Base-by-base conservation (phyloP, 1,284 basidiomycete genomes). In the Tausonia pullulans region DNA sequence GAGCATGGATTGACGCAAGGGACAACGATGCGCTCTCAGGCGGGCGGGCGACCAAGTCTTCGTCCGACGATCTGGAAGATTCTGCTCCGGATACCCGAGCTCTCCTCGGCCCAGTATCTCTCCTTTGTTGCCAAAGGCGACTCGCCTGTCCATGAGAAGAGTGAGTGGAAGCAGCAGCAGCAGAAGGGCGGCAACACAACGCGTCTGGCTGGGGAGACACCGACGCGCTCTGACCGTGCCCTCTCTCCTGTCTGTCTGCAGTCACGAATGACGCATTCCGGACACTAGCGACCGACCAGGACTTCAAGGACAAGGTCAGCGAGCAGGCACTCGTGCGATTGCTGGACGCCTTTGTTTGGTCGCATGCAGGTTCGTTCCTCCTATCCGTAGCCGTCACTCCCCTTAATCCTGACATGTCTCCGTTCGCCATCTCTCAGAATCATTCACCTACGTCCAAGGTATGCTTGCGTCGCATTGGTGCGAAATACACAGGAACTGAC, bases 241-340 rank as follows among this genome's bases (percentile, higher is more conserved):
- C 39, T 11, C 56, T 60, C 58, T 48, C 58, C 58, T 14, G 51
- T 58, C 41, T 13, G 39, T 50, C 48, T 70, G 16, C 76, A 82
- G 76, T 82, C 71, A 75, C 78, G 45, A 81, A 82, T 70, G 81
- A 82, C 69, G 75, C 74, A 45, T 77, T 79, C 71, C 90, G 95
- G 62, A 98, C 95, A 9, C 78, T 98, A 39, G 92, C 94, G 2
- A 98, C 94, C 0, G 95, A 98, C 74, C 84, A 86, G 68, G 88
- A 88, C 8, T 98, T 98, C 80, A 94, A 95, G 76, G 88, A 91
- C 72, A 85, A 88, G 61, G 95, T 98, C 14, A 84, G 87, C 45
- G 93, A 98, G 75, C 92, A 94, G 70, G 95, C 94, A 88, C 83
- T 98, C n/a, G 87, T 98, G 67, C 83, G 95, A 41, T 77, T 97